Percentiles rank a stretch among this genome's conserved stretches.
Evolutionary conservation across 2,329 filamentous ascomycete species (phyloP).

Genomic region (Penicillium rolfsii): DNA sequence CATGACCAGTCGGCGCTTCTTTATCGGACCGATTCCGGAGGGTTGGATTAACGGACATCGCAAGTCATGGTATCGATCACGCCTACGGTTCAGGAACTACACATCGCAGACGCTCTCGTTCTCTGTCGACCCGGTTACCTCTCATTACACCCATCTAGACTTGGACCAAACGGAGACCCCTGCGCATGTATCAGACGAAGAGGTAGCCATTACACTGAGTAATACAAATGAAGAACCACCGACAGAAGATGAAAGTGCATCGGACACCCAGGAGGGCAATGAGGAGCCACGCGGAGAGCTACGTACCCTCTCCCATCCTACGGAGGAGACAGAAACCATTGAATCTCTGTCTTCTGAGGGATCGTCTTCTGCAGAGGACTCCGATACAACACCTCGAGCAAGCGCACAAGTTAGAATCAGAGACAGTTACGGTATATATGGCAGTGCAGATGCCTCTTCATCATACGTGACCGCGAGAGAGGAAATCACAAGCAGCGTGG

Average conservation of each 20-base stretch:
- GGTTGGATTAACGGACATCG: constrained; percentile 67
- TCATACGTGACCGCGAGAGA: constrained; percentile 41
- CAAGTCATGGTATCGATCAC: constrained; percentile 63
- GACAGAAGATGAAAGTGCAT: constrained; percentile 19
- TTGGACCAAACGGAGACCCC: constrained; percentile 31
- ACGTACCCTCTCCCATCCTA: constrained; percentile 31
- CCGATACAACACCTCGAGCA: constrained; percentile 23
- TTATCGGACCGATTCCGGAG: constrained; percentile 68
- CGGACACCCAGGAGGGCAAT: constrained; percentile 18
- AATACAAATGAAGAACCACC: constrained; percentile 20
- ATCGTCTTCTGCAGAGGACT: constrained; percentile 7
- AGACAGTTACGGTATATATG: constrained; percentile 12
- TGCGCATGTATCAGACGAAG: constrained; percentile 19
- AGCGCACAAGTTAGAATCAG: constrained; percentile 13
- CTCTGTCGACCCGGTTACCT: constrained; percentile 51
- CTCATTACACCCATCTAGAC: constrained; percentile 46
- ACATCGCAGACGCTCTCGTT: constrained; percentile 57
- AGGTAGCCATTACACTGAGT: constrained; percentile 23
- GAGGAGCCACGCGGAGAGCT: constrained; percentile 25
- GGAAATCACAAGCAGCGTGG: constrained; percentile 20
- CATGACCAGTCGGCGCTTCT: constrained; percentile 63
- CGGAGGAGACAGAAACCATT: constrained; percentile 22
- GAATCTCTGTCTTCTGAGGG: background rate
- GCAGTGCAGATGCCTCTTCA: constrained; percentile 27
- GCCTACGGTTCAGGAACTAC: constrained; percentile 50